A percentile compares a stretch with the other conserved stretches of the same genome.
Conservation (phyloP, 1,284 basidiomycete genomes). For the Papiliotrema nemorosa region DNA sequence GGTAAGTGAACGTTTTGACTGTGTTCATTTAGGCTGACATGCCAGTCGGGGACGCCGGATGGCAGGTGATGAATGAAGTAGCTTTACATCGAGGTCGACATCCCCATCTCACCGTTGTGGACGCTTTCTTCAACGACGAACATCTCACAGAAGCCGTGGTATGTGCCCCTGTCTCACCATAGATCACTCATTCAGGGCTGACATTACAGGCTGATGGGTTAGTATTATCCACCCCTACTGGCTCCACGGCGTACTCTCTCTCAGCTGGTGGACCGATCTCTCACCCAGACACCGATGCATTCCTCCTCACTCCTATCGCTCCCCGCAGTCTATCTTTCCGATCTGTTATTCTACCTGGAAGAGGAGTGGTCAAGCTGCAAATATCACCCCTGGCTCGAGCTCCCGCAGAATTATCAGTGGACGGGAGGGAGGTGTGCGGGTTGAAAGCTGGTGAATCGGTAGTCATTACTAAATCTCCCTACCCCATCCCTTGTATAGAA, state of each 20-base stretch:
- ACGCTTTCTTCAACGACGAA: conserved; percentile 91
- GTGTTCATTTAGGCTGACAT: neutral
- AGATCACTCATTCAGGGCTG: neutral
- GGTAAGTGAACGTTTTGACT: conserved; percentile 13
- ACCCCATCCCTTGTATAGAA: conserved; percentile 89
- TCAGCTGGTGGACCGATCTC: conserved; percentile 95
- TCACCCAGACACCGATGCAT: conserved; percentile 83
- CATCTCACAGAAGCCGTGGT: conserved; percentile 90
- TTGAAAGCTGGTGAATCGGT: conserved; percentile 80
- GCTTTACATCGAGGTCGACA: conserved; percentile 86
- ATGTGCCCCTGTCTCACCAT: neutral
- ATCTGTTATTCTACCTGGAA: conserved; percentile 80
- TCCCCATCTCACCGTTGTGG: conserved; percentile 89
- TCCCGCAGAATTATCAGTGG: conserved; percentile 85
- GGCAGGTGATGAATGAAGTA: conserved; percentile 98
- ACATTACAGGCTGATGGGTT: conserved; percentile 79
- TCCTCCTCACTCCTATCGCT: conserved; percentile 91
- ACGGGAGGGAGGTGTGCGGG: conserved; percentile 77
- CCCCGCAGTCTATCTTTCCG: conserved; percentile 90
- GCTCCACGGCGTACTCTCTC: conserved; percentile 94
- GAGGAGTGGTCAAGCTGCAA: conserved; percentile 79
- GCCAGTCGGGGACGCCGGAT: conserved; percentile 56
- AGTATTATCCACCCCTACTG: conserved; percentile 92
- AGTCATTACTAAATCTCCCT: conserved; percentile 76
- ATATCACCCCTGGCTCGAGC: conserved; percentile 80